Percentiles rank a stretch among this genome's conserved stretches.
phyloP scores from a whole-genome alignment of 2,329 filamentous ascomycete genomes.

The Aschersonia sp. region DNA sequence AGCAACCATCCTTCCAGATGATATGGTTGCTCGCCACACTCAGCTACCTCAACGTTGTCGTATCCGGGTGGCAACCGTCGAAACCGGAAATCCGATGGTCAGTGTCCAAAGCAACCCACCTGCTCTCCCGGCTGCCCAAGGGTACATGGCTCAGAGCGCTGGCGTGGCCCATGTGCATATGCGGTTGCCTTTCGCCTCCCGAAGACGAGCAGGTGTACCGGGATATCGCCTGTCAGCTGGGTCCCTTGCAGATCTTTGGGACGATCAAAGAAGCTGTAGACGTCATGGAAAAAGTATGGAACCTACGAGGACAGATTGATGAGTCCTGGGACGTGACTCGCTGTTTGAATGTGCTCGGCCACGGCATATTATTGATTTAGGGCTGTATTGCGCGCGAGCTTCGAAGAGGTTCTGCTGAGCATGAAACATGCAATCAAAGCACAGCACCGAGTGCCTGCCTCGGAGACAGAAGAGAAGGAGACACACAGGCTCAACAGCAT shows the following conservation, averaged over 20 bases:
- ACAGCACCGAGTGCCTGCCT: background rate
- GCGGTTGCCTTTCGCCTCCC: slow-evolving; percentile 22
- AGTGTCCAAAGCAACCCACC: slow-evolving; percentile 17
- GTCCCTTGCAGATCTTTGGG: slow-evolving; percentile 28
- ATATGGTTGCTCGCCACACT: slow-evolving; percentile 34
- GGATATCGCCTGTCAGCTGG: slow-evolving; percentile 23
- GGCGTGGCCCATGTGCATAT: slow-evolving; percentile 27
- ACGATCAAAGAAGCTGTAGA: slow-evolving; percentile 26
- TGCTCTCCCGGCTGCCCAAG: slow-evolving; percentile 17
- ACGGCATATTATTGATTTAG: slow-evolving; percentile 21
- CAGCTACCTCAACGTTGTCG: slow-evolving; percentile 31
- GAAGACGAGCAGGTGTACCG: slow-evolving; percentile 28
- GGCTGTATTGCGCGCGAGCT: background rate
- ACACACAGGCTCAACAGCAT: too few species aligned
- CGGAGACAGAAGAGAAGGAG: background rate
- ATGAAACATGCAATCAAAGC: background rate
- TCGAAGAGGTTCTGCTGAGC: too few species aligned
- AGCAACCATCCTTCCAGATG: slow-evolving; percentile 15
- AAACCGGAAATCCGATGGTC: slow-evolving; percentile 23
- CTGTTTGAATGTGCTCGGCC: slow-evolving; percentile 25
- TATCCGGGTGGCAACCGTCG: slow-evolving; percentile 35
- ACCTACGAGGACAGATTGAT: slow-evolving; percentile 20
- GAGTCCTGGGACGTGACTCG: slow-evolving; percentile 28
- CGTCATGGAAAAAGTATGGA: slow-evolving; percentile 33
- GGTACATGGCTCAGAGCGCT: slow-evolving; percentile 19